Conservation (phyloP, 2,329 filamentous ascomycete genomes). For the Cladosporium colombiae region DNA sequence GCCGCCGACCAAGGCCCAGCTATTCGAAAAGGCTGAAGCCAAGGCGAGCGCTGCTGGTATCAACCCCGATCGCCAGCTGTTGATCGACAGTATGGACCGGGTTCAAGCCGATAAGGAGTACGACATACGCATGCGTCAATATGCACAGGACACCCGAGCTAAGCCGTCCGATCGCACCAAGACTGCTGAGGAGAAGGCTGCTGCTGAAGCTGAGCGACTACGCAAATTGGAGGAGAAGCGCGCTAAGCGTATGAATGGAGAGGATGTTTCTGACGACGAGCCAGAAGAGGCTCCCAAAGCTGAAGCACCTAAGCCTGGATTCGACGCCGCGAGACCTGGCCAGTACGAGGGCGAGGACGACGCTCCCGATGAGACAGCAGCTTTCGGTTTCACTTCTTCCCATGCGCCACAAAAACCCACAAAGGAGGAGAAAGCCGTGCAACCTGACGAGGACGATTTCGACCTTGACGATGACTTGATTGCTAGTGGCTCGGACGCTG, state of each 20-base stretch:
- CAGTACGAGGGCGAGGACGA: conserved; percentile 31
- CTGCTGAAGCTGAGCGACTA: conserved; percentile 74
- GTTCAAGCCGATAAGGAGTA: conserved; percentile 80
- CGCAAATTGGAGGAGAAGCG: conserved; percentile 82
- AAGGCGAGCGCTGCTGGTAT: conserved; percentile 45
- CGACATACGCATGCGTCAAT: conserved; percentile 76
- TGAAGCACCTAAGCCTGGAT: conserved; percentile 27
- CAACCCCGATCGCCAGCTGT: conserved; percentile 63
- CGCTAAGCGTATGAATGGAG: conserved; percentile 82
- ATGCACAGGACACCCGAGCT: conserved; percentile 81
- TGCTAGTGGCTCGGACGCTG: conserved; percentile 67
- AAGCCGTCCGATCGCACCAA: conserved; percentile 85
- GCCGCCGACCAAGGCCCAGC: conserved; percentile 29
- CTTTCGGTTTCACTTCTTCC: conserved; percentile 63
- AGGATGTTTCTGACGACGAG: conserved; percentile 67
- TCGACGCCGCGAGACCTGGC: conserved; percentile 26
- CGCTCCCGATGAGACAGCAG: conserved; percentile 57
- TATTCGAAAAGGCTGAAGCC: conserved; percentile 20
- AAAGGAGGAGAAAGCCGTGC: conserved; percentile 56
- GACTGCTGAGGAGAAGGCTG: conserved; percentile 81
- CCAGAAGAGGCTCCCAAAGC: conserved; percentile 41
- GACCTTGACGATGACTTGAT: conserved; percentile 85
- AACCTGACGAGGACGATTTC: conserved; percentile 95
- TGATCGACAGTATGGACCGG: conserved; percentile 63
- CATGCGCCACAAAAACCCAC: conserved; percentile 44